Conservation (phyloP, 306 rosid genomes). For the Astragalus glycyphyllos region DNA sequence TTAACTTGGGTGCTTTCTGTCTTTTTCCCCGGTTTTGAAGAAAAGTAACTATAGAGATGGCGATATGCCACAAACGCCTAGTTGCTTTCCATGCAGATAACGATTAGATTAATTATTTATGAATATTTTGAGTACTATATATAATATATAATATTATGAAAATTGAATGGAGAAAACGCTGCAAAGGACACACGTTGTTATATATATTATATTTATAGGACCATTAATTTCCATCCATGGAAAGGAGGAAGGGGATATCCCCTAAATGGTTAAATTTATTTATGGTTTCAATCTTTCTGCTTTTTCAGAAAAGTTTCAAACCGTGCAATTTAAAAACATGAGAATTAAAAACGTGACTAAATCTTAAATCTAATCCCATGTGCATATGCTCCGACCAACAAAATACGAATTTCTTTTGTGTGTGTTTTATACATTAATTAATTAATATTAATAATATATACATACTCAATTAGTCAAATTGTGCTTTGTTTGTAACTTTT, state of each 20-base stretch:
- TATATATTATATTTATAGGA: background rate
- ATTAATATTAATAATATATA: background rate
- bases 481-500: too few relatives aligned
- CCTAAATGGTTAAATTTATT: background rate
- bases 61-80: constrained; percentile 29
- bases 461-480: too few relatives aligned
- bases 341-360: background rate
- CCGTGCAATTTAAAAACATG: background rate
- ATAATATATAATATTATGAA: background rate
- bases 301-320: background rate
- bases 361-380: background rate
- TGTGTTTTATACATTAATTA: background rate
- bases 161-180: constrained; percentile 9
- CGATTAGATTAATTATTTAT: background rate
- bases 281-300: background rate
- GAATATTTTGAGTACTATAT: background rate
- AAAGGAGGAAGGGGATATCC: background rate
- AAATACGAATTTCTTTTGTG: background rate
- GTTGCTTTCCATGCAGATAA: constrained; percentile 53
- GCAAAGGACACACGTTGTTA: background rate
- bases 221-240: constrained; percentile 21
- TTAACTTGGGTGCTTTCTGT: constrained; percentile 20
- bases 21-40: constrained; percentile 24
- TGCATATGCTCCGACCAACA: constrained; percentile 4
- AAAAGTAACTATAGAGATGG: constrained; percentile 37